Conservation (phyloP, 129 eudicot genomes). For the Tagetes erecta region DNA sequence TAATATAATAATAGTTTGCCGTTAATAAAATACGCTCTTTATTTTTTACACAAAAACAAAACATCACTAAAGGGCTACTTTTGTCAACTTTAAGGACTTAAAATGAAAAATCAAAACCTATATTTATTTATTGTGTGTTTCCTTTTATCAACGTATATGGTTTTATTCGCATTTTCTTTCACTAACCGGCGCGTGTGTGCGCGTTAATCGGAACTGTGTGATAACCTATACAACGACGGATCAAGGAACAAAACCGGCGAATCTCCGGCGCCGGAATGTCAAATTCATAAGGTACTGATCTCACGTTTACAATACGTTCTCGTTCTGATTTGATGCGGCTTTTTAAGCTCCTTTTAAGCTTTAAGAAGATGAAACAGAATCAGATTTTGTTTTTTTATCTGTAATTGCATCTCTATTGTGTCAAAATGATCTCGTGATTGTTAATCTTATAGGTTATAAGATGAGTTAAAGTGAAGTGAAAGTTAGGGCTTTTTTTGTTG, state of each 20-base stretch:
- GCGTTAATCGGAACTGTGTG: slow-evolving; percentile 17
- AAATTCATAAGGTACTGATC: slow-evolving; percentile 35
- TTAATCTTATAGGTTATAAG: not conserved
- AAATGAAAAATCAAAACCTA: not conserved
- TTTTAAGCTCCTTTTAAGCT: slow-evolving; percentile 28
- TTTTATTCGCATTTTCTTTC: slow-evolving; percentile 13
- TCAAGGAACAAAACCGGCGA: slow-evolving; percentile 18
- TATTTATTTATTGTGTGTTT: not conserved
- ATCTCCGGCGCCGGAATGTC: slow-evolving; percentile 50
- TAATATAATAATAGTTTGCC: too few species aligned
- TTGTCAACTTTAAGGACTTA: not conserved
- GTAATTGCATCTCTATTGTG: slow-evolving; percentile 36
- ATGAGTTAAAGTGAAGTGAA: slow-evolving; percentile 6
- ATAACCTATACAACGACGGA: slow-evolving; percentile 22
- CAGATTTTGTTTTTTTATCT: slow-evolving; percentile 42
- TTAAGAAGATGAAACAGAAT: slow-evolving; percentile 45
- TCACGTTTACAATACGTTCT: slow-evolving; percentile 2
- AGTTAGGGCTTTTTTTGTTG: slow-evolving; percentile 30
- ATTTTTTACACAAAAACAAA: not conserved
- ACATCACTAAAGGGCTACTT: not conserved
- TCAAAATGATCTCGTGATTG: slow-evolving; percentile 14
- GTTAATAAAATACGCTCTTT: too few species aligned
- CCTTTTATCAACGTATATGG: slow-evolving; percentile 8
- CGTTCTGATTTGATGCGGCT: not conserved
- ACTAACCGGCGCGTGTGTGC: slow-evolving; percentile 27